phyloP scores from a whole-genome alignment of 2,329 filamentous ascomycete genomes.

The Neurospora sp. region DNA sequence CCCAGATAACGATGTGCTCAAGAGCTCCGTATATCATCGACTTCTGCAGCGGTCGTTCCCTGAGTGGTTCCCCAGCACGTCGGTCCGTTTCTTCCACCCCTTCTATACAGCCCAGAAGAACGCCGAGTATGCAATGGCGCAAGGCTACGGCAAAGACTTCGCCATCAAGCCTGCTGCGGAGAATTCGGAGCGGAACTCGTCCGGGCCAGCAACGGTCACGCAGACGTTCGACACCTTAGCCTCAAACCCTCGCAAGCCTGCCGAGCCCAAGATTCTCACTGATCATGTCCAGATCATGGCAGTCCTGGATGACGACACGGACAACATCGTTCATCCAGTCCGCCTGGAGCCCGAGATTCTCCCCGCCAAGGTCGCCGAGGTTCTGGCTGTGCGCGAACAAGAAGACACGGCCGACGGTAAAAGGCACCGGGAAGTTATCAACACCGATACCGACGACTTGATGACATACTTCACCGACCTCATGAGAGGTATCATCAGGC shows the following conservation, averaged over 20 bases:
- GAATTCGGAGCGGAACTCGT: background rate
- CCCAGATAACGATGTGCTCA: slow-evolving; percentile 6
- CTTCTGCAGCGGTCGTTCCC: slow-evolving; percentile 6
- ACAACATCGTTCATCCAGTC: slow-evolving; percentile 1
- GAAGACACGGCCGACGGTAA: background rate
- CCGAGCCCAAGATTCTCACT: background rate
- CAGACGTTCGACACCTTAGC: background rate
- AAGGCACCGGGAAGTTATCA: background rate
- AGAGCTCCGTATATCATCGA: slow-evolving; percentile 7
- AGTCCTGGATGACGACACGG: background rate
- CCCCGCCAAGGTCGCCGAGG: background rate
- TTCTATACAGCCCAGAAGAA: slow-evolving; percentile 10
- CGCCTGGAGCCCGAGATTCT: slow-evolving; percentile 1
- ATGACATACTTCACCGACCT: slow-evolving; percentile 1
- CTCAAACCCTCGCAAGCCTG: slow-evolving; percentile 2
- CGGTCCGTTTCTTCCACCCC: slow-evolving; percentile 10
- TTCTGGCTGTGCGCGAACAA: background rate
- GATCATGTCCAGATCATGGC: background rate
- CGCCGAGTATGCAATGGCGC: slow-evolving; percentile 4
- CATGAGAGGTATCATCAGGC: slow-evolving; percentile 6
- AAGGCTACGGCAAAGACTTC: slow-evolving; percentile 1
- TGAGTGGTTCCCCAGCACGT: slow-evolving; percentile 7
- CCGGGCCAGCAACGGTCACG: background rate
- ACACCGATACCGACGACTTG: background rate
- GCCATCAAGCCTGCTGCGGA: background rate